Evolutionary conservation across 441 rosid genomes (phyloP).

Genomic region (Syzygium malaccense): DNA sequence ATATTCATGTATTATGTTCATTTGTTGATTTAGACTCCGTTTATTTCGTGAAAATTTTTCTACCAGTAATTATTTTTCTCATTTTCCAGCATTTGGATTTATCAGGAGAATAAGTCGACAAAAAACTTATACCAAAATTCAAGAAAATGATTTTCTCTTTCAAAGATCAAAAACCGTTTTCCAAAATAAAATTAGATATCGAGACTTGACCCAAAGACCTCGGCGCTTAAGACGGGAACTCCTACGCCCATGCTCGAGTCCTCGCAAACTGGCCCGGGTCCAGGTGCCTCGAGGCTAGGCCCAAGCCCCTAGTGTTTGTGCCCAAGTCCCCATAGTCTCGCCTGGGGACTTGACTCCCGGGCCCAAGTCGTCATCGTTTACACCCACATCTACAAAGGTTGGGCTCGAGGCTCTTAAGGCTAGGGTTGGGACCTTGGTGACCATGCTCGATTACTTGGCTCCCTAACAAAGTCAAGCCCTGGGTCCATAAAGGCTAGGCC

Average conservation of each 20-base stretch:
- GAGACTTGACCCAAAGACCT: too few species aligned
- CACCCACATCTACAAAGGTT: background rate
- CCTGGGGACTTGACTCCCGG: fast-evolving
- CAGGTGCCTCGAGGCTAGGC: background rate
- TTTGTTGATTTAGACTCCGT: background rate
- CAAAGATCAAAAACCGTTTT: too few species aligned
- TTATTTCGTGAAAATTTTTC: too few species aligned
- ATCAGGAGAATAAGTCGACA: too few species aligned
- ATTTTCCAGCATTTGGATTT: too few species aligned
- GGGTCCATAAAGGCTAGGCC: background rate
- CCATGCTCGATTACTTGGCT: fast-evolving
- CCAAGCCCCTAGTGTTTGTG: background rate
- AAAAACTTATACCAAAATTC: too few species aligned
- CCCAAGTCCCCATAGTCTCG: fast-evolving
- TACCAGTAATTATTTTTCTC: too few species aligned
- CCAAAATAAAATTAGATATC: too few species aligned
- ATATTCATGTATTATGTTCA: background rate
- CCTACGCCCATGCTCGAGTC: fast-evolving
- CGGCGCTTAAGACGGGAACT: background rate
- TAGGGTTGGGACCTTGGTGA: fast-evolving
- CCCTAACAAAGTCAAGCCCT: background rate
- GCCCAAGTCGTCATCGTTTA: background rate
- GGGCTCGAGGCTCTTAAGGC: background rate
- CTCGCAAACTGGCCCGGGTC: fast-evolving
- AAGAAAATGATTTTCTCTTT: too few species aligned